Evolutionary conservation across 148 eudicot species (phyloP).

Genomic region (Chenopodium quinoa): DNA sequence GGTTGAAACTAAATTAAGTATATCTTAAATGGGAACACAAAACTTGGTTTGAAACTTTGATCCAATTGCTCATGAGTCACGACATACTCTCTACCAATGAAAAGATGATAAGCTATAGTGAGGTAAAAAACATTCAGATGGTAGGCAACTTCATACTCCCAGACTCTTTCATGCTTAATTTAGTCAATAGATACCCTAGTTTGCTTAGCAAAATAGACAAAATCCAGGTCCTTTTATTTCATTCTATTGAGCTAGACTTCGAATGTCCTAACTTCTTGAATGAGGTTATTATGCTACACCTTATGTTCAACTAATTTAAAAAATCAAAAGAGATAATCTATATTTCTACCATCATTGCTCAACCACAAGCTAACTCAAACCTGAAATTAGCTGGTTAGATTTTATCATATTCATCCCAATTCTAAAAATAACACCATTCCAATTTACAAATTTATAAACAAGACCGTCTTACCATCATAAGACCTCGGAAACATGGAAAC

Average conservation of each 20-base stretch:
- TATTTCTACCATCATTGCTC: not conserved
- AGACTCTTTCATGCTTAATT: not conserved
- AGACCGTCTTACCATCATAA: too few species aligned
- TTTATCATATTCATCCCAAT: not conserved
- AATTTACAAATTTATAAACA: too few species aligned
- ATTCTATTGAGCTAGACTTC: too few species aligned
- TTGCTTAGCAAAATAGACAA: not conserved
- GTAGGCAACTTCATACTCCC: not conserved
- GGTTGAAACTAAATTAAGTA: too few species aligned
- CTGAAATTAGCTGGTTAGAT: not conserved
- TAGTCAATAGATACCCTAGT: not conserved
- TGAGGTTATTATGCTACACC: not conserved
- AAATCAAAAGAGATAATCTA: not conserved
- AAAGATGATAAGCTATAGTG: not conserved
- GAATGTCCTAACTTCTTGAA: not conserved
- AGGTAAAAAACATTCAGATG: not conserved
- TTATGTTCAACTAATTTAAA: not conserved
- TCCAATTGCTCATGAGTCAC: too few species aligned
- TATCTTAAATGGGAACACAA: too few species aligned
- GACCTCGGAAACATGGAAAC: too few species aligned
- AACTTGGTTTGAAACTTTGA: too few species aligned
- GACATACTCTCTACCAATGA: not conserved
- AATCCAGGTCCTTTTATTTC: too few species aligned
- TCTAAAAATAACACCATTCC: not conserved
- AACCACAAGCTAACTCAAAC: not conserved